A percentile compares a stretch with the other conserved stretches of the same genome.
Conservation (phyloP, 371 early-diverging fungal genomes). For the Actinomortierella wolfii region DNA sequence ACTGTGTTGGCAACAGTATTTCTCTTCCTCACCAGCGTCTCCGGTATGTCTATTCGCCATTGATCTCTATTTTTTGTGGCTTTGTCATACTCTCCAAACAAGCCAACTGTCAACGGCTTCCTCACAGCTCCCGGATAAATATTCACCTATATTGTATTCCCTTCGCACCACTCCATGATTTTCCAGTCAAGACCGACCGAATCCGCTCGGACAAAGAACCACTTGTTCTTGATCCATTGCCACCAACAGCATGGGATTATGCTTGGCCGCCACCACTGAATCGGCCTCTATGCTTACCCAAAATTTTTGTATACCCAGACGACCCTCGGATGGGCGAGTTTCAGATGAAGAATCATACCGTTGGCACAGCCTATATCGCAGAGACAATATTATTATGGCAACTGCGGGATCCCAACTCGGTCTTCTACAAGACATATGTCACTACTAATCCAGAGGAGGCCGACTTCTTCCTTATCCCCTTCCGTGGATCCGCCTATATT, state of each 20-base stretch:
- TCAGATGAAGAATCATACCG: conserved; percentile 8
- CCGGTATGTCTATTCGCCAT: too few relatives aligned
- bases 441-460: conserved; percentile 58
- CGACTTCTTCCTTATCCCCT: conserved; percentile 60
- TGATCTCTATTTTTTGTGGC: too few relatives aligned
- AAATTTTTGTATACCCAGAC: conserved; percentile 60
- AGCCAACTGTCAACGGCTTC: too few relatives aligned
- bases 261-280: conserved; percentile 58
- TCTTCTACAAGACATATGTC: conserved; percentile 50
- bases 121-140: too few relatives aligned
- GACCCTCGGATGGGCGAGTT: conserved; percentile 13
- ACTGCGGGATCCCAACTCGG: conserved; percentile 50
- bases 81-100: too few relatives aligned
- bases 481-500: conserved; percentile 60
- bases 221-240: conserved; percentile 8
- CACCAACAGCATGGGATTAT: conserved; percentile 1
- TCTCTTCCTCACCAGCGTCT: too few relatives aligned
- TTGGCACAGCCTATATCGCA: conserved; percentile 15
- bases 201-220: too few relatives aligned
- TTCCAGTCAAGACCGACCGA: too few relatives aligned
- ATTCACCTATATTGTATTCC: too few relatives aligned
- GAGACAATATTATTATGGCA: conserved; percentile 26
- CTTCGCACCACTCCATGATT: too few relatives aligned
- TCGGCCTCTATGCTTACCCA: conserved; percentile 54
- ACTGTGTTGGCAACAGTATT: too few relatives aligned